Conservation (phyloP, 495 filamentous ascomycete species). For the Hypoxylon fuscum region DNA sequence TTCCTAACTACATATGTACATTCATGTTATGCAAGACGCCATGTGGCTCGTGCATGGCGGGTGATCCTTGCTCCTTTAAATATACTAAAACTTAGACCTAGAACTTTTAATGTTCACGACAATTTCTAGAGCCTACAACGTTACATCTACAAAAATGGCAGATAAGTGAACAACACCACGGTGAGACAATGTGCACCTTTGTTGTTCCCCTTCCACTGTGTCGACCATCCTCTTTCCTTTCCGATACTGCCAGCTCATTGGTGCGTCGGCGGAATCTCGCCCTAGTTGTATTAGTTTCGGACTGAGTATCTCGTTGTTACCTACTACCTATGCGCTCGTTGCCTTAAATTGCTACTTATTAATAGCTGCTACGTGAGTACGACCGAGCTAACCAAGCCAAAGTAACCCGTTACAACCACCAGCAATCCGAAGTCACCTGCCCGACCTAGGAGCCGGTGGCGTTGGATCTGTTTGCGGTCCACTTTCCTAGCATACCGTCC, state of each 20-base stretch:
- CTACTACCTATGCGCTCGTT: slow-evolving; percentile 6
- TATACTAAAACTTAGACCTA: slow-evolving; percentile 28
- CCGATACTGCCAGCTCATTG: slow-evolving; percentile 20
- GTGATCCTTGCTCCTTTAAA: slow-evolving; percentile 38
- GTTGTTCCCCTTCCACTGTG: neutral
- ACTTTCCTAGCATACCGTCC: slow-evolving; percentile 33
- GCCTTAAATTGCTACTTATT: slow-evolving; percentile 1
- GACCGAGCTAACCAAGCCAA: slow-evolving; percentile 21
- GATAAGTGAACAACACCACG: slow-evolving; percentile 30
- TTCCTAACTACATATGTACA: no score
- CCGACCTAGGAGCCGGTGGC: slow-evolving; percentile 30
- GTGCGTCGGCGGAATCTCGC: slow-evolving; percentile 8
- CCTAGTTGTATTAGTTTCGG: slow-evolving; percentile 6
- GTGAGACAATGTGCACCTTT: slow-evolving; percentile 38
- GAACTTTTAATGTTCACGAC: slow-evolving; percentile 30
- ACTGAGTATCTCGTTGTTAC: slow-evolving; percentile 19
- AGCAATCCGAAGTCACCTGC: slow-evolving; percentile 35
- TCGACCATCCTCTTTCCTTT: slow-evolving; percentile 11
- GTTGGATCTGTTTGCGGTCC: slow-evolving; percentile 31
- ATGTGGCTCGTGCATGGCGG: slow-evolving; percentile 39
- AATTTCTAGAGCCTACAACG: slow-evolving; percentile 37
- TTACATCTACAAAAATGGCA: slow-evolving; percentile 39
- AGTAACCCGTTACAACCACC: slow-evolving; percentile 11
- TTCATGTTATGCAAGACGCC: slow-evolving; percentile 37
- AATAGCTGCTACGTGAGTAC: slow-evolving; percentile 37